Evolutionary conservation across 208 protist species (phyloP).

Genomic region (Leishmania guyanensis): DNA sequence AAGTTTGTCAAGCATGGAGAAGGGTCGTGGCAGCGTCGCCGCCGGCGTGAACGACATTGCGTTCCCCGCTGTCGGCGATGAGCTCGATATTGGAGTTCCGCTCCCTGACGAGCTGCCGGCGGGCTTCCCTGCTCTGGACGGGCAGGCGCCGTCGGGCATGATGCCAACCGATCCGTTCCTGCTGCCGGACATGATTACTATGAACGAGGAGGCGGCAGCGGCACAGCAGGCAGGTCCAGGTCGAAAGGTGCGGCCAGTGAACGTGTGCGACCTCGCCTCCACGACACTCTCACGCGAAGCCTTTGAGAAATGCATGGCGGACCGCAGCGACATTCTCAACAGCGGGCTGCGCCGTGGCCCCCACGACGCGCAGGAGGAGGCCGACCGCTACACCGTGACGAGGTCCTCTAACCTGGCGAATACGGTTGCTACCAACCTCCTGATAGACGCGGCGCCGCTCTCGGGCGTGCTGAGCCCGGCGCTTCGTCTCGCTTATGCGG

Average conservation of each 20-base stretch:
- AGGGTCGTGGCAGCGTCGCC: conserved; percentile 68
- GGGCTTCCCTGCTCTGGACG: conserved; percentile 35
- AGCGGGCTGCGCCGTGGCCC: conserved; percentile 65
- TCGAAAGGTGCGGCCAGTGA: conserved; percentile 36
- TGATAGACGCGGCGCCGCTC: conserved; percentile 29
- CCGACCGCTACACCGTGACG: conserved; percentile 52
- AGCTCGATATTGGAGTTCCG: conserved; percentile 82
- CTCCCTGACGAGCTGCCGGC: conserved; percentile 69
- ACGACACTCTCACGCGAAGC: conserved; percentile 77
- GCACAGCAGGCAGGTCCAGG: conserved; percentile 6
- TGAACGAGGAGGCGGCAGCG: conserved; percentile 10
- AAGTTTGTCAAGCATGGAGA: conserved; percentile 84
- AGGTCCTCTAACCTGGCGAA: conserved; percentile 26
- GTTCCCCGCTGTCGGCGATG: conserved; percentile 57
- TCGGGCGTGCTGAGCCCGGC: conserved; percentile 35
- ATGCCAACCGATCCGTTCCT: conserved; percentile 33
- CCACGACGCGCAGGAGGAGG: conserved; percentile 58
- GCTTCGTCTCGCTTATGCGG: conserved; percentile 41
- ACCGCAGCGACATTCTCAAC: conserved; percentile 70
- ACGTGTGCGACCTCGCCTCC: conserved; percentile 61
- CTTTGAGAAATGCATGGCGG: conserved; percentile 65
- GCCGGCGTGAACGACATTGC: conserved; percentile 35
- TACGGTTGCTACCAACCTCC: conserved; percentile 7
- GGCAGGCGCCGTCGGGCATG: conserved; percentile 8
- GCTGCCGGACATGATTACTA: conserved; percentile 30